Evolutionary conservation across 495 filamentous ascomycete species (phyloP).

Genomic region (Penicillium waksmanii): DNA sequence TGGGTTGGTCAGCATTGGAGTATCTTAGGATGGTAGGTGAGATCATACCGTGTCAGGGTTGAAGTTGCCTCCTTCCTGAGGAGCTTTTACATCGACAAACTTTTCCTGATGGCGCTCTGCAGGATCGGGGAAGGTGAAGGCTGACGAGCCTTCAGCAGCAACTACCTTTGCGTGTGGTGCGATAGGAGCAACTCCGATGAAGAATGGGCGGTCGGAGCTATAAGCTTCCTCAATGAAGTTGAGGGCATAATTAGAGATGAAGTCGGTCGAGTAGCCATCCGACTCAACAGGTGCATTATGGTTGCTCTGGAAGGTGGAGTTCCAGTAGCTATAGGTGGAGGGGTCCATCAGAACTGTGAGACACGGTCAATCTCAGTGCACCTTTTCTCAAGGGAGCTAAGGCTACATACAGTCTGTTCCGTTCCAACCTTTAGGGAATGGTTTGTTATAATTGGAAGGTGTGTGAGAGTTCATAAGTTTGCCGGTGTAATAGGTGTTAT

Average conservation of each 20-base stretch:
- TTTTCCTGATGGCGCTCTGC: constrained; percentile 11
- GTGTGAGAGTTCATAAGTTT: constrained; percentile 67
- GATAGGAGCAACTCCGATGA: constrained; percentile 59
- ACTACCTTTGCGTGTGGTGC: constrained; percentile 61
- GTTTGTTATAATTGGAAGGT: constrained; percentile 52
- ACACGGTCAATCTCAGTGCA: no score
- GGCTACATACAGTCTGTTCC: no score
- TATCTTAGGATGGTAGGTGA: constrained; percentile 57
- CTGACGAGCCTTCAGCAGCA: constrained; percentile 13
- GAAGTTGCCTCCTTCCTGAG: constrained; percentile 11
- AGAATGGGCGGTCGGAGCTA: constrained; percentile 51
- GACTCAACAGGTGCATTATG: constrained; percentile 50
- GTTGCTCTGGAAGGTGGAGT: constrained; percentile 61
- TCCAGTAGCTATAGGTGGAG: constrained; percentile 68
- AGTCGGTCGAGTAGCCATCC: constrained; percentile 56
- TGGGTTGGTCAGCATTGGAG: constrained; percentile 48
- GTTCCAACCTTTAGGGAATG: no score
- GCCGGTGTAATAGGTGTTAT: constrained; percentile 68
- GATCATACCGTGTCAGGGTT: constrained; percentile 46
- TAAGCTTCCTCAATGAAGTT: constrained; percentile 57
- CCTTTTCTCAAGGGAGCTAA: no score
- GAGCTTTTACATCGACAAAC: constrained; percentile 11
- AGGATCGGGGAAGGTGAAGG: not conserved
- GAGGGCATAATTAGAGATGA: constrained; percentile 57
- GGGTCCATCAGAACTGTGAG: no score